phyloP scores from a whole-genome alignment of 495 filamentous ascomycete species.

The Pyrenula aspistea region DNA sequence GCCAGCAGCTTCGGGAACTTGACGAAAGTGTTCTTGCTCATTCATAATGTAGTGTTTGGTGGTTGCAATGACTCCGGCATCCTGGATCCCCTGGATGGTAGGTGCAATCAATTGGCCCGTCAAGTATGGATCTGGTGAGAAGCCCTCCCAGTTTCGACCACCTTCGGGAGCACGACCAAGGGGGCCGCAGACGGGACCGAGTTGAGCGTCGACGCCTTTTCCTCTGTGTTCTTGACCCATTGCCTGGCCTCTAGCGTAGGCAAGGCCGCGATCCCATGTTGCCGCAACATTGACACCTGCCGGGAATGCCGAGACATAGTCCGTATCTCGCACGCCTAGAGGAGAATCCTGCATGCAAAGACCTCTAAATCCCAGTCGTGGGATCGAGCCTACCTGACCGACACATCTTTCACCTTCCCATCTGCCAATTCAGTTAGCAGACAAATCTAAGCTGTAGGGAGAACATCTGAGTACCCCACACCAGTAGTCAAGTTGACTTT shows the following conservation, averaged over 20 bases:
- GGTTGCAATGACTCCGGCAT: constrained; percentile 68
- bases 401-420: constrained; percentile 74
- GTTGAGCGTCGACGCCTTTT: constrained; percentile 75
- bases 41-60: constrained; percentile 75
- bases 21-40: constrained; percentile 74
- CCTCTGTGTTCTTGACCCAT: constrained; percentile 71
- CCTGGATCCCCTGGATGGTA: constrained; percentile 71
- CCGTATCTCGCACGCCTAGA: constrained; percentile 66
- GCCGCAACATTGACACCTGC: constrained; percentile 74
- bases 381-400: constrained; percentile 52
- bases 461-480: constrained; percentile 38
- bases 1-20: constrained; percentile 46
- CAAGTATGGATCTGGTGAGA: constrained; percentile 62
- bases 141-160: constrained; percentile 78
- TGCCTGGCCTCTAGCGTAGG: constrained; percentile 61
- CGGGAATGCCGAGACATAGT: constrained; percentile 71
- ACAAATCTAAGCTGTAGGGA: neutral
- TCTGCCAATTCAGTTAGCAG: constrained; percentile 21
- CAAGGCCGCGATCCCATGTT: constrained; percentile 62
- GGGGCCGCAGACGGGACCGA: constrained; percentile 86
- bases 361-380: constrained; percentile 48
- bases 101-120: constrained; percentile 62
- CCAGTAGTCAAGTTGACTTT: constrained; percentile 92
- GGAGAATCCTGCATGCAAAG: constrained; percentile 88
- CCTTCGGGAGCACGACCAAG: constrained; percentile 61